Conservation (phyloP, 441 rosid species). For the Erodium trifolium region DNA sequence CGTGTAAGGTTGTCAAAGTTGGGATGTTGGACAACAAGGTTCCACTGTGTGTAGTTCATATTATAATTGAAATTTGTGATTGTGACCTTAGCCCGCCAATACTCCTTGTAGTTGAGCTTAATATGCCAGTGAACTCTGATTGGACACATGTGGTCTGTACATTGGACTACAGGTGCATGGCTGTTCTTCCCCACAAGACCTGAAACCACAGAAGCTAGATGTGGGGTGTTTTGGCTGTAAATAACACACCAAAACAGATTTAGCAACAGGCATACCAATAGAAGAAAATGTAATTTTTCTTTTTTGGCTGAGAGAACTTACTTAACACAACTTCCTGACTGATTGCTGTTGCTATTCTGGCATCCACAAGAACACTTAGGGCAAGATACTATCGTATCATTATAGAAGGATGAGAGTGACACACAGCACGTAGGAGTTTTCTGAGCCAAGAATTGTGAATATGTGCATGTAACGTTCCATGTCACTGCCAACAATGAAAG, state of each 20-base stretch:
- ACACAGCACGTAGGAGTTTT: conserved; percentile 73
- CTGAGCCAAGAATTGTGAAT: conserved; percentile 75
- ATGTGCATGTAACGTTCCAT: conserved; percentile 90
- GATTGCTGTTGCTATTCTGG: conserved; percentile 32
- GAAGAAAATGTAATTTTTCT: too few relatives aligned
- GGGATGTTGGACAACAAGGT: conserved; percentile 61
- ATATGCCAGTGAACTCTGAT: conserved; percentile 88
- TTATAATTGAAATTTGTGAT: conserved; percentile 62
- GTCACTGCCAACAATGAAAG: conserved; percentile 27
- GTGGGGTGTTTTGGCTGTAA: too few relatives aligned
- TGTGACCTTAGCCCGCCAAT: conserved; percentile 70
- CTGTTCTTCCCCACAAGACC: conserved; percentile 28
- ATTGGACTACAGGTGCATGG: conserved; percentile 43
- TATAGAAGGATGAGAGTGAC: conserved; percentile 92
- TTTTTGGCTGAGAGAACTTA: too few relatives aligned
- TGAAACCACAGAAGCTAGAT: too few relatives aligned
- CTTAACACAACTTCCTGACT: too few relatives aligned
- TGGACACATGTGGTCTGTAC: conserved; percentile 83
- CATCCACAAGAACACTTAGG: conserved; percentile 82
- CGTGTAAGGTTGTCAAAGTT: conserved; percentile 74
- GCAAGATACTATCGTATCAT: conserved; percentile 66
- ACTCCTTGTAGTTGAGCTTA: conserved; percentile 66
- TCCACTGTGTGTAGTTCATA: conserved; percentile 65
- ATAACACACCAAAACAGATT: too few relatives aligned
- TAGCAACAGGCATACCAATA: too few relatives aligned